Base-by-base conservation (phyloP, 2,329 filamentous ascomycete species). In the Orbilia brochopaga region DNA sequence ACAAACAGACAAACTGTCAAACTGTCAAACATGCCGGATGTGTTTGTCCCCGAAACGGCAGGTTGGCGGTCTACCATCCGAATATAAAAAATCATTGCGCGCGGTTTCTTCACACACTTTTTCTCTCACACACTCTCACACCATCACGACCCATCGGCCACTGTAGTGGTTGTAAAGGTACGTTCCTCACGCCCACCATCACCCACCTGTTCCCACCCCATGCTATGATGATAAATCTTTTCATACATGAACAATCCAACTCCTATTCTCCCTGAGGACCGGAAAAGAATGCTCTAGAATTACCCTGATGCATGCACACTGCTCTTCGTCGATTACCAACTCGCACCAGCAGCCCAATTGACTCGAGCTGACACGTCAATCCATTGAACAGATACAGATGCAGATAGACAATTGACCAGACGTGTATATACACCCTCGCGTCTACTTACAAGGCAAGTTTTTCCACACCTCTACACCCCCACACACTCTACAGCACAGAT, bases 221-320 rank as follows among this genome's bases (percentile, higher is more conserved):
- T 48, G n/a, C 21, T 56, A 64, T 80, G 79, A 81, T 80, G 80
- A 81, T 77, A 79, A 53, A 50, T 59, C 73, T 73, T 78, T 77
- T 75, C 77, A 76, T 77, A 6, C 64, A 76, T 77, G 79, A 80
- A 80, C 79, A 80, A 80, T 81, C 79, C 80, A 81, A 81, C 79
- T 80, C 80, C 79, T 80, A 81, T 78, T 69, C 52, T 55, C 53
- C 62, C 73, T 77, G 76, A 76, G 76, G 76, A 77, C 72, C 64
- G 35, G 58, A 63, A 77, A 78, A 79, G 76, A 77, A 78, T 76
- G 74, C 74, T 78, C 69, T 75, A 75, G 67, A 75, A 77, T 74
- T 76, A 77, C 75, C 78, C 79, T 80, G 79, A 80, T 52, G 70
- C 70, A 74, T 69, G 23, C 56, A 46, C 57, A 65, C 65, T 37